A percentile compares a stretch with the other conserved stretches of the same genome.
These are phyloP conservation scores for Chlamydomonas incerta DNA, from an alignment of 139 green algal species.

Conservation along the genomic window DNA sequence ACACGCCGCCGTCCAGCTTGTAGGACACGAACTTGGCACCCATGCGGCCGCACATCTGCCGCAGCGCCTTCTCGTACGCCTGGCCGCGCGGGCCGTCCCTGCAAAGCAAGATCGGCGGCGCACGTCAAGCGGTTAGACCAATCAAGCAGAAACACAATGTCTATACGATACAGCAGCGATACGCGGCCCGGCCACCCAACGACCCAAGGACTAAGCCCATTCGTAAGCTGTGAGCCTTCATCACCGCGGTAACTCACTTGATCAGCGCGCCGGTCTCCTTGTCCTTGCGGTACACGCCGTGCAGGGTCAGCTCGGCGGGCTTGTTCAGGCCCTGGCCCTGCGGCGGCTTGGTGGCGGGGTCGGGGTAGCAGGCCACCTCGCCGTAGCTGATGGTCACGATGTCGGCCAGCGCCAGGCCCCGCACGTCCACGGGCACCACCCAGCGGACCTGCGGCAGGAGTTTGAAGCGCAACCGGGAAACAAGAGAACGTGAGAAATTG, in stretches of 20 bases:
- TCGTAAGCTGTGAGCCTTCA: too few species aligned
- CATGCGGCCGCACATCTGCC: constrained; percentile 68
- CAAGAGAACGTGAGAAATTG: too few species aligned
- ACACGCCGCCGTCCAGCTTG: constrained; percentile 76
- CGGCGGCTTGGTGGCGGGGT: constrained; percentile 77
- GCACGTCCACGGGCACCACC: constrained; percentile 85
- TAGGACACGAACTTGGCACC: constrained; percentile 87
- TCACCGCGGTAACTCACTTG: background rate
- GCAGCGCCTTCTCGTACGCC: constrained; percentile 68
- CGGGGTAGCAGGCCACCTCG: constrained; percentile 81
- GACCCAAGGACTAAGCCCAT: too few species aligned
- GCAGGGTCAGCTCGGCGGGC: constrained; percentile 83
- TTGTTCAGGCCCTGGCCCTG: constrained; percentile 88
- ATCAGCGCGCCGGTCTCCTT: constrained; percentile 68
- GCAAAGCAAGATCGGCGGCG: too few species aligned
- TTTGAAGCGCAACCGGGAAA: too few species aligned
- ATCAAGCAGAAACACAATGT: too few species aligned
- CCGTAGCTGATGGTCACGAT: constrained; percentile 75
- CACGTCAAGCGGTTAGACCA: too few species aligned
- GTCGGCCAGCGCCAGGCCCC: constrained; percentile 73
- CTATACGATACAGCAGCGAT: too few species aligned
- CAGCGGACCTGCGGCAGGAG: constrained; percentile 68
- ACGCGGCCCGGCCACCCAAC: too few species aligned
- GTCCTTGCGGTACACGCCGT: constrained; percentile 70
- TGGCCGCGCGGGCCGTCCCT: constrained; percentile 51